Base-by-base conservation (phyloP, 768 basidiomycete genomes). In the Tylopilus vinaceipallidus region DNA sequence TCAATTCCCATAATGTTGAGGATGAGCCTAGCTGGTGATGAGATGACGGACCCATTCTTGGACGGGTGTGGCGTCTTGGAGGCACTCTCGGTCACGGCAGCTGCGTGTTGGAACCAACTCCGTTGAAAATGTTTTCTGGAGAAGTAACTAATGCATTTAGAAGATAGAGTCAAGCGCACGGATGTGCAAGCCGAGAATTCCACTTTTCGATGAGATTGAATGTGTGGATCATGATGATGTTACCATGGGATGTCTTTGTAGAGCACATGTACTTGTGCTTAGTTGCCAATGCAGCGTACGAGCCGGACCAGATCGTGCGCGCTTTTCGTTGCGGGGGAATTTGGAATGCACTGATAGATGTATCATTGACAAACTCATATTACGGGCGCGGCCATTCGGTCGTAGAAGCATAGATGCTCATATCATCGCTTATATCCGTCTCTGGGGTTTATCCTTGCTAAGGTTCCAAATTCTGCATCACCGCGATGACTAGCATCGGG, bases 241-340 rank as follows among this genome's bases (percentile, higher is more conserved):
- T 82, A n/a, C n/a, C n/a, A n/a, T n/a, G n/a, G n/a, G 42, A 95
- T 88, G 34, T 95, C 92, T n/a, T 93, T 87, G 34, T 91, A 75
- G 32, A 80, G 78, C 42, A 97, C 11, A 71, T 66, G 43, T 90
- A 76, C 61, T 76, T 81, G 47, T 87, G 81, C 64, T 95, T n/a
- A n/a, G n/a, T n/a, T n/a, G n/a, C n/a, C 92, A 5, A 73, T 76
- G 66, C 92, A 95, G 35, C 97, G 73, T 3, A 91, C 90, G 22
- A 91, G 75, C 16, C 92, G 80, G 9, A 88, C 88, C 26, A 95
- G 76, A 43, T 84, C 82, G 42, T 78, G 75, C 0, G 87, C 87
- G 64, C 81, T 83, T 43, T 80, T 76, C n/a, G n/a, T 24, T 9
- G 10, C n/a, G 3, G 19, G 29, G 5, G 10, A 13, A 11, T 8